Evolutionary conservation across 1,284 basidiomycete species (phyloP), one percentile per base, ranked within the genome.

Genomic region (Pyrrhoderma noxium): DNA sequence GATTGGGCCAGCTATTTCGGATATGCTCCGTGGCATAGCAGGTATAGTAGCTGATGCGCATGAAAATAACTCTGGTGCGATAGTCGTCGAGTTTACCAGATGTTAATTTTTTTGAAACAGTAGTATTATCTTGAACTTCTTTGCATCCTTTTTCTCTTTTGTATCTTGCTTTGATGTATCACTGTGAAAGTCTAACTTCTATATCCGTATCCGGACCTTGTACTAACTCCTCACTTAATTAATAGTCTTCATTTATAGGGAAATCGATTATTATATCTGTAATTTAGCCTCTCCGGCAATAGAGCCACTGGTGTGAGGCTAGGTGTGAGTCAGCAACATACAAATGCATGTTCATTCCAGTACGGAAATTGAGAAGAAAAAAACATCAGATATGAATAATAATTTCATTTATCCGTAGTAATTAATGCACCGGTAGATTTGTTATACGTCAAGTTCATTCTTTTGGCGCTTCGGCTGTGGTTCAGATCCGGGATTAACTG

Each of bases 61-160:
- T 41, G 52, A 54, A 36, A 54, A 54, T 36, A 54, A 54, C 34
- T 47, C 49, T 37, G 52, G 52, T 14, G 49, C 47, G 21, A 54
- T 54, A 13, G 48, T 50, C 8, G 48, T 54, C 21, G 52, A 54
- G n/a, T 54, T 50, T 35, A 2, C 39, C 2, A 43, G 13, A 40
- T 16, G 38, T 5, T 40, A 7, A 8, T 5, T 7, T 40, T 40
- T 40, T 5, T 22, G 5, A 40, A 40, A 40, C 16, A 22, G 14
- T 40, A 8, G 8, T 40, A 18, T n/a, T n/a, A n/a, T 40, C 21
- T 16, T 22, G n/a, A 7, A 7, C 21, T 40, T 40, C 14, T 16
- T 5, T 22, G 11, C 14, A 9, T 25, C 8, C n/a, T 19, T 45
- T 34, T 11, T 31, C 8, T 23, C n/a, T 38, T 38, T 49, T 16